Evolutionary conservation across 345 rosid genomes (phyloP), one percentile per base, ranked within the genome.

Genomic region (Aegle marmelos): DNA sequence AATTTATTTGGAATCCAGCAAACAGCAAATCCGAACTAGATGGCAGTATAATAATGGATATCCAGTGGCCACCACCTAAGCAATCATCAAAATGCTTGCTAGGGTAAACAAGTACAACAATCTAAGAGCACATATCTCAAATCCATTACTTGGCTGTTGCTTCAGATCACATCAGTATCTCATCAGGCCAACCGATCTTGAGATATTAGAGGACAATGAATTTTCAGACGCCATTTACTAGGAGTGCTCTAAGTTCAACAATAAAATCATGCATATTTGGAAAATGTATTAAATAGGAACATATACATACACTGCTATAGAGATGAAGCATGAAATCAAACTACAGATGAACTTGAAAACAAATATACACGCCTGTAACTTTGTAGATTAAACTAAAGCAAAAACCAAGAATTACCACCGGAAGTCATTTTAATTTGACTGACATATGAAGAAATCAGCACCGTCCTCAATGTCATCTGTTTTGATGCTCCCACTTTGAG

Each of bases 401-500:
- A 34, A 34, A 4, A 28, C 70, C n/a, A 30, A 58, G 67, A 79
- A n/a, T 67, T n/a, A 24, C 34, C 71, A 41, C 7, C 16, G 2
- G 19, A 22, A 72, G 74, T 63, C n/a, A 30, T 13, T n/a, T 72
- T 54, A 76, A 70, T 72, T 73, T 10, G 69, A 68, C 30, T 65
- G 48, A 68, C 48, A 66, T 70, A 76, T 60, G 88, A 95, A 92
- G 81, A 85, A 88, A 85, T 92, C 97, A 41, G 99, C 98, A 82
- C 99, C 99, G 19, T 88, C 87, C 76, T 94, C 99, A 8, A 96
- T 89, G 59, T 89, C 96, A 83, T 92, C 97, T 22, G 98, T 91
- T 87, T 83, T 92, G 66, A 92, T 88, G 78, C 84, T 80, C 79
- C 91, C 92, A 73, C 78, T 86, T 61, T 81, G 86, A 82, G 98